phyloP scores from a whole-genome alignment of 768 basidiomycete genomes.

The Saitozyma sp. region DNA sequence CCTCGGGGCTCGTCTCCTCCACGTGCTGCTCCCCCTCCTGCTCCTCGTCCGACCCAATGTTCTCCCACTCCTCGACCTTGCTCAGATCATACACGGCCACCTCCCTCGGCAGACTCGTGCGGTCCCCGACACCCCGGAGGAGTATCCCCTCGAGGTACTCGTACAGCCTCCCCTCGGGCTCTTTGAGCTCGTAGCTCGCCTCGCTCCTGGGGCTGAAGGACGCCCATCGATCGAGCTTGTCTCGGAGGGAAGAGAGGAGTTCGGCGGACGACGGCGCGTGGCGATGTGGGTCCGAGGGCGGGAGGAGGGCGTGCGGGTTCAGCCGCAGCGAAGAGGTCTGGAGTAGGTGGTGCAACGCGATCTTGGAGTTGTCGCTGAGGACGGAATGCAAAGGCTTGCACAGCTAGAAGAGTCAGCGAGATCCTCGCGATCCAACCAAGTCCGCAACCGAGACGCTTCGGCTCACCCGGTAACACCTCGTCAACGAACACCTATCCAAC shows the following conservation, averaged over 20 bases:
- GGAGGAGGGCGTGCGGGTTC: constrained; percentile 26
- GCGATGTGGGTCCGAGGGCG: constrained; percentile 17
- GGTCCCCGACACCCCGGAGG: constrained; percentile 29
- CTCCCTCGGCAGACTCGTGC: constrained; percentile 16
- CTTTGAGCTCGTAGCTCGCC: constrained; percentile 24
- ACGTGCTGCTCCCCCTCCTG: constrained; percentile 3
- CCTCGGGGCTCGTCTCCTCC: not conserved
- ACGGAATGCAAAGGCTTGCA: constrained; percentile 35
- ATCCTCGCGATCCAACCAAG: not conserved
- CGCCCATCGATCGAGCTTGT: constrained; percentile 41
- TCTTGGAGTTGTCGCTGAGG: constrained; percentile 27
- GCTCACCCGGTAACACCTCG: constrained; percentile 32
- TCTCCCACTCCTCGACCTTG: constrained; percentile 40
- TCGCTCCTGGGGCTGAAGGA: constrained; percentile 27
- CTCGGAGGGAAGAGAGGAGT: constrained; percentile 35
- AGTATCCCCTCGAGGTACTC: constrained; percentile 50
- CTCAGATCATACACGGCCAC: constrained; percentile 46
- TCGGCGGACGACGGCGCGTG: constrained; percentile 27
- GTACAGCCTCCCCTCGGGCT: constrained; percentile 46
- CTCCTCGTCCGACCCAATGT: constrained; percentile 10
- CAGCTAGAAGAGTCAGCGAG: constrained; percentile 25
- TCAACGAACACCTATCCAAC: constrained; percentile 31
- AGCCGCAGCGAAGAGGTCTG: constrained; percentile 27
- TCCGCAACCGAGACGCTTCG: not conserved
- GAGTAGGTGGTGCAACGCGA: constrained; percentile 35